A percentile compares a stretch with the other conserved stretches of the same genome.
phyloP scores from a whole-genome alignment of 1,139 yeast genomes.

The Diutina sp. region DNA sequence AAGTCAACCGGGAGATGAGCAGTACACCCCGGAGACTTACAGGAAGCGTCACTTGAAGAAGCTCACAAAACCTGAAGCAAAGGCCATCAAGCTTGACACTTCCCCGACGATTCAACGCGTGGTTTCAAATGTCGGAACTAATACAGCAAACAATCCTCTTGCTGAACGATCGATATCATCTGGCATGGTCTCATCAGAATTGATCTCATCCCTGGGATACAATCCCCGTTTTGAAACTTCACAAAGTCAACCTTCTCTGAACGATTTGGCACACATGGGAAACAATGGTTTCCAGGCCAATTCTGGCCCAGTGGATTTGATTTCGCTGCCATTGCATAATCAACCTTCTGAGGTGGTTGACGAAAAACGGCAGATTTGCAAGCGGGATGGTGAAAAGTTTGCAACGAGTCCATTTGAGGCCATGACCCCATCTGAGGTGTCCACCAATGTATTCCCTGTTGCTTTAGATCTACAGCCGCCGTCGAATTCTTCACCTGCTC shows the following conservation, averaged over 20 bases:
- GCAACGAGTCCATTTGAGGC: not conserved
- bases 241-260: no score
- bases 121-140: not conserved
- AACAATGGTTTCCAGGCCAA: no score
- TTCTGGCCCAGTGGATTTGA: no score
- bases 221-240: no score
- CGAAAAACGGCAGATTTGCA: not conserved
- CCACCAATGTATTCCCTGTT: not conserved
- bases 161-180: not conserved
- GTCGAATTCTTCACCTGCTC: not conserved
- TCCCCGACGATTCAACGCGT: not conserved
- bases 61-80: not conserved
- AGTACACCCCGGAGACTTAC: constrained; percentile 7
- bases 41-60: constrained; percentile 9
- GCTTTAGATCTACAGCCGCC: not conserved
- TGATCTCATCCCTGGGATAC: no score
- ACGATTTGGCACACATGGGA: no score
- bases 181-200: not conserved
- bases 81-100: not conserved
- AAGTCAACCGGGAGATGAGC: constrained; percentile 8
- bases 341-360: not conserved
- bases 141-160: not conserved
- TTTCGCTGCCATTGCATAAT: not conserved
- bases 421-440: not conserved
- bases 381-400: not conserved